Base-by-base conservation (phyloP, 495 filamentous ascomycete genomes). In the Aspergillus sclerotioniger region DNA sequence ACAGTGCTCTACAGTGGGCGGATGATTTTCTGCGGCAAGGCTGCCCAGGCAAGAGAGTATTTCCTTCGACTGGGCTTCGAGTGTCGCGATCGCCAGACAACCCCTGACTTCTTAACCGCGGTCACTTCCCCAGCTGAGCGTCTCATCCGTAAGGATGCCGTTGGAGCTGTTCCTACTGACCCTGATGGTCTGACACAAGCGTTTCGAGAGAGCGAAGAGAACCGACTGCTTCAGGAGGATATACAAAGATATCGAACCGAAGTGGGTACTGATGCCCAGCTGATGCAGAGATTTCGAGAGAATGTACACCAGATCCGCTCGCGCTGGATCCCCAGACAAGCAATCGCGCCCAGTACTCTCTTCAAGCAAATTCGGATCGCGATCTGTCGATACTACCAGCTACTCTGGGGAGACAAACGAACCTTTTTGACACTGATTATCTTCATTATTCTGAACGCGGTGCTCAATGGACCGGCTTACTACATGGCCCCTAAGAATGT, bases 1-100 rank as follows among this genome's bases (percentile, higher is more conserved):
- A 62, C 92, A 43, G 83, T 95, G 16, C 88, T 96, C 35, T 88
- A 95, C 53, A 80, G 85, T 44, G 91, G 91, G 6, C 82, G 78
- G 15, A 83, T 93, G 71, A 84, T 95, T 0, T 96, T 87, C 71
- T 91, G 90, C 57, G 91, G 91, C 0, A 84, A 87, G 0, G 76
- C 86, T 0, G 70, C 71, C 0, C 83, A 90, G 57, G 91, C 91
- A 0, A 78, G 86, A 52, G 69, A 67, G 6, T 95, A 96, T 63
- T 95, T 96, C 54, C 89, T 94, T 63, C 81, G 84, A 0, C 79
- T 96, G 16, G 91, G 91, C 13, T 96, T 90, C 61, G 76, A 86
- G 32, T 85, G 86, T 10, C 87, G 85, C 39, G 87, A 87, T 0
- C 78, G 90, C 58, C 87, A 91, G 67, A 96, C 90, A 0, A 90